These are phyloP conservation scores for Prinsepia uniflora DNA, from an alignment of 306 rosid genomes.

Conservation along the genomic window DNA sequence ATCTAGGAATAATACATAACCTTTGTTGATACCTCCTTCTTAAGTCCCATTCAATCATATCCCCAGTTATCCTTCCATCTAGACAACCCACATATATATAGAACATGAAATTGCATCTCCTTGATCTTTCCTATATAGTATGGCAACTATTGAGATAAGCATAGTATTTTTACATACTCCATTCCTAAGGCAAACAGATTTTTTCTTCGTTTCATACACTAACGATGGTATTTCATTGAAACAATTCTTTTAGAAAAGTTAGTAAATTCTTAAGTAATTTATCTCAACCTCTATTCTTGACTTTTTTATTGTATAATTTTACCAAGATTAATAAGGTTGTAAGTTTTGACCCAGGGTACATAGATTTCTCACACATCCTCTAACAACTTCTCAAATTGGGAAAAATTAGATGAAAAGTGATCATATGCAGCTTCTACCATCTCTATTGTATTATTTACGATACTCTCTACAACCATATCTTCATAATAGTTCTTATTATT, in stretches of 20 bases:
- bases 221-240: not conserved
- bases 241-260: not conserved
- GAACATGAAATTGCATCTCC: not conserved
- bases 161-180: not conserved
- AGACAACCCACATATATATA: not conserved
- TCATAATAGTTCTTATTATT: no score
- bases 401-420: no score
- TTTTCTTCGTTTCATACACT: not conserved
- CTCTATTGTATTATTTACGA: no score
- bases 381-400: no score
- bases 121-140: not conserved
- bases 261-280: not conserved
- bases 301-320: not conserved
- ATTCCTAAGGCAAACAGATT: not conserved
- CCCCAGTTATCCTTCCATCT: not conserved
- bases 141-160: not conserved
- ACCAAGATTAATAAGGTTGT: not conserved
- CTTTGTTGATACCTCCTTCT: not conserved
- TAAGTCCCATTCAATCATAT: no score
- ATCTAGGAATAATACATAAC: not conserved
- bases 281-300: not conserved
- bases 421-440: no score
- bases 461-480: no score
- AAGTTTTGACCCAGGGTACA: not conserved
- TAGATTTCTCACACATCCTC: not conserved